Conservation (phyloP, 176 grass and related monocot species). For the Metroxylon sagu region DNA sequence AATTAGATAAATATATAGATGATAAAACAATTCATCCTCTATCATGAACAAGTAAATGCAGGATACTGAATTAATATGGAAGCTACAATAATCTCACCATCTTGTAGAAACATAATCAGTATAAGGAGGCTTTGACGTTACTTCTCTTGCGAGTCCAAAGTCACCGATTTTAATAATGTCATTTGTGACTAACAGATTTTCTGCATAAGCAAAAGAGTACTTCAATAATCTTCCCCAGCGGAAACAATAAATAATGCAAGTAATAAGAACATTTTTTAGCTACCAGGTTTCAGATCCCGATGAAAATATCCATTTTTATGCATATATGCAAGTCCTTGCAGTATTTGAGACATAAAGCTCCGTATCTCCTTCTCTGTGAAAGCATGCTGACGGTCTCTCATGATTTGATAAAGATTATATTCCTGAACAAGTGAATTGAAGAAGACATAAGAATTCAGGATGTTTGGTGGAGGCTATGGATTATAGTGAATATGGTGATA, state of each 20-base stretch:
- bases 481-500: too few species aligned
- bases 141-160: conserved; percentile 93
- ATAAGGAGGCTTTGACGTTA: conserved; percentile 70
- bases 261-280: conserved; percentile 9
- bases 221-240: conserved; percentile 3
- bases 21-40: neutral
- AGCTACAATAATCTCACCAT: conserved; percentile 47
- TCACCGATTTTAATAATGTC: conserved; percentile 79
- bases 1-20: conserved; percentile 7
- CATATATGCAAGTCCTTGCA: conserved; percentile 79
- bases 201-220: conserved; percentile 19
- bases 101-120: conserved; percentile 96
- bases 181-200: conserved; percentile 67
- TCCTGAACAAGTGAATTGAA: conserved; percentile 20
- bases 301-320: conserved; percentile 95
- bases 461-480: too few species aligned
- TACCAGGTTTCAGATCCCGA: conserved; percentile 92
- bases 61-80: neutral
- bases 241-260: neutral
- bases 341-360: conserved; percentile 58
- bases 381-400: conserved; percentile 43
- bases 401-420: conserved; percentile 73
- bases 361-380: conserved; percentile 67
- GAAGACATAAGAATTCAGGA: conserved; percentile 4
- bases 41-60: neutral